Base-by-base conservation (phyloP, 352 stramenopile genomes). In the Phytophthora ramorum region DNA sequence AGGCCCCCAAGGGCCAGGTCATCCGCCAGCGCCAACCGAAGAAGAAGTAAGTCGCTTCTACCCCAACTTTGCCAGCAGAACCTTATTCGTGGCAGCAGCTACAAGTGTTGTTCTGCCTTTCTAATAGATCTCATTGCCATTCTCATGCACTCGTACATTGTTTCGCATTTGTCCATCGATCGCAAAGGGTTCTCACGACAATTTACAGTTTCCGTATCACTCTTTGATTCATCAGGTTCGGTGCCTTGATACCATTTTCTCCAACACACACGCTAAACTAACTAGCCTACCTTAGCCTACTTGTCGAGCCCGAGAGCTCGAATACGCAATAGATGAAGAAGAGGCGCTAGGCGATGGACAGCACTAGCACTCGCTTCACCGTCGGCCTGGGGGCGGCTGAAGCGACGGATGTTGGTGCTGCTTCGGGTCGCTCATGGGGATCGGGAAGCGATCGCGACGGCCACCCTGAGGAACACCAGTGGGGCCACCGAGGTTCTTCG, bases 341-440 rank as follows among this genome's bases (percentile, higher is more conserved):
- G 67, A 66, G 35, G 57, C 50, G 61, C 54, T 58, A 45, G 17
- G 52, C 53, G 56, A 46, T 38, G 41, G 41, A 58, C 54, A 66
- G 60, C 59, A 60, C 50, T 69, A 65, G 57, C 38, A 50, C 58
- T 63, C 58, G 46, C 59, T 73, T 68, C 62, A 92, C 82, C 83
- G 81, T 72, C 83, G 81, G 24, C 83, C 81, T 0, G 83, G 83
- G 14, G 83, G 83, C 35, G 82, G 82, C 65, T 87, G 83, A 26
- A 92, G 66, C 69, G 83, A 89, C 62, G 83, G 81, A 61, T 85
- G 79, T 38, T 77, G 77, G 58, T 92, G 83, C 65, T 92, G 83
- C 73, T 92, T 90, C 54, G 81, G 81, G 55, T 90, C 83, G 51
- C 63, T 77, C 78, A 90, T 90, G 0, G 83, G 83, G 53, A 92